Conservation (phyloP, 306 rosid species). For the Castanea mollissima region DNA sequence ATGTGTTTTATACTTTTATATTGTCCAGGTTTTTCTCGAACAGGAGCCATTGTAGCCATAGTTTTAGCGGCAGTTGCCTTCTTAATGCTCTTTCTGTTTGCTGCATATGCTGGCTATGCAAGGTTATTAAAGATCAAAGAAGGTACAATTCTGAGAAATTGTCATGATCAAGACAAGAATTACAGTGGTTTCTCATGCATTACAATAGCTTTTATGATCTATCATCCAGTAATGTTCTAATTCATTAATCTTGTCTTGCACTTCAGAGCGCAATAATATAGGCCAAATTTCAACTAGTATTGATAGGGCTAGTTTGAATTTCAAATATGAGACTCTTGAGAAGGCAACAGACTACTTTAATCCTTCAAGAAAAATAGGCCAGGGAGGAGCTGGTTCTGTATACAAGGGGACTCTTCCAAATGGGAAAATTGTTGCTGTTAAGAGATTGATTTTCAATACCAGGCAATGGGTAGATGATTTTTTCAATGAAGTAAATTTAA, state of each 20-base stretch:
- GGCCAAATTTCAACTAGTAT: slow-evolving; percentile 39
- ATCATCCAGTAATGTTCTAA: not conserved
- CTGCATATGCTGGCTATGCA: slow-evolving; percentile 47
- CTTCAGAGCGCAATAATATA: slow-evolving; percentile 34
- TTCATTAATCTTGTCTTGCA: slow-evolving; percentile 6
- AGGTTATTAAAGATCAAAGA: slow-evolving; percentile 38
- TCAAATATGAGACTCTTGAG: slow-evolving; percentile 76
- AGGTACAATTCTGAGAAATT: slow-evolving; percentile 27
- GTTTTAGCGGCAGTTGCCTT: slow-evolving; percentile 57
- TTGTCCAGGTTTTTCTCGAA: slow-evolving; percentile 43
- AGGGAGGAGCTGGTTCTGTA: slow-evolving; percentile 91
- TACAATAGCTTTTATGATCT: not conserved
- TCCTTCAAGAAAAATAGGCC: slow-evolving; percentile 64
- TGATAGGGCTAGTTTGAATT: slow-evolving; percentile 55
- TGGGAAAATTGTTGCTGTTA: slow-evolving; percentile 68
- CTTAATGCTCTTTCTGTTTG: slow-evolving; percentile 45
- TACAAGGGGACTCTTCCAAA: slow-evolving; percentile 70
- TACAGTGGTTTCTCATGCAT: not conserved
- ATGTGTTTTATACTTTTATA: not conserved
- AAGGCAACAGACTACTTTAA: slow-evolving; percentile 75
- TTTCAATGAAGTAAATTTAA: slow-evolving; percentile 89
- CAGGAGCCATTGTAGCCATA: slow-evolving; percentile 48
- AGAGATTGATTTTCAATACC: slow-evolving; percentile 80
- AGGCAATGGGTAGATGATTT: slow-evolving; percentile 94
- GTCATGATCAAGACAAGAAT: not conserved